Base-by-base conservation (phyloP, 164 flowering plant species). In the Macadamia integrifolia region DNA sequence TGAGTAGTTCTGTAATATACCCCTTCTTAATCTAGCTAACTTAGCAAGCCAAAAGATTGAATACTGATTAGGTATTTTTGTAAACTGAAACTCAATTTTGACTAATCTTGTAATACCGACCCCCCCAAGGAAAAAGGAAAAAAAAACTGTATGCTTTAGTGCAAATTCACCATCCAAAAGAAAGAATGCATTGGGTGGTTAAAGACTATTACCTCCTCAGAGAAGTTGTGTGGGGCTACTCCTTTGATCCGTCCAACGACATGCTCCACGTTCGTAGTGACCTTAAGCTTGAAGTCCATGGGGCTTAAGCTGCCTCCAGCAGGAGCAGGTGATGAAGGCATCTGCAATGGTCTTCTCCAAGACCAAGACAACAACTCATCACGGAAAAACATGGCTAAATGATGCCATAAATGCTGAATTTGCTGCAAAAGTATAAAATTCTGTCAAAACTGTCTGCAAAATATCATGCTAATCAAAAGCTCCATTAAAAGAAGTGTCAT, bases 331-430 rank as follows among this genome's bases (percentile, higher is more conserved):
- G 79, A 85, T 43, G 89, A 35, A 31, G 89, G 88, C 84, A 87
- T 81, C 18, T 88, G 95, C 12, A 81, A 78, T 15, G 95, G 92
- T 72, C 91, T 81, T 72, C 92, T 88, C 95, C 96, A 92, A 57
- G 97, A 91, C 99, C 98, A 95, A 12, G 98, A 92, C 32, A 92
- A 79, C 64, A 95, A 82, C 79, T 95, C 99, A 78, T 95, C 99
- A 15, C 98, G 93, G 88, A 95, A 95, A 76, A 95, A 95, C 99
- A 95, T 92, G 6, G 94, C 98, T 46, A 95, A 72, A 57, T 95
- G 99, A 77, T 95, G 87, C 97, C 98, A 91, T 29, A 95, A 42
- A 78, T 92, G 98, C 77, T 88, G 91, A 64, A 70, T 88, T 95
- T 95, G 98, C 99, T 95, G 97, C 40, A 35, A 81, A 73, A 46